Evolutionary conservation across 495 filamentous ascomycete species (phyloP), one percentile per base, ranked within the genome.

Genomic region (Cercophora scortea): DNA sequence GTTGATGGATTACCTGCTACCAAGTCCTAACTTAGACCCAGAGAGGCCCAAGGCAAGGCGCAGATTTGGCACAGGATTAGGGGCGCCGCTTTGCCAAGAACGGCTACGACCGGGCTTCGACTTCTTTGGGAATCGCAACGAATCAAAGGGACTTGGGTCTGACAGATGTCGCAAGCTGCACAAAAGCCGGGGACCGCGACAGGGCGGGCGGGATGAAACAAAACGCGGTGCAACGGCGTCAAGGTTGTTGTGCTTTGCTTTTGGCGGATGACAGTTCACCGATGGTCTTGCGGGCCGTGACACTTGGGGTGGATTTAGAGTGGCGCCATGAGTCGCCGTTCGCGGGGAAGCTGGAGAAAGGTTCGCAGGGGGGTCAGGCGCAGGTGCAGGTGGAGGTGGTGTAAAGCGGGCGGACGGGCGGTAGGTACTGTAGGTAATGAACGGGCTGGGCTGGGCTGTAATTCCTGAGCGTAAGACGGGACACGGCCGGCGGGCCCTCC

Each of bases 231-330:
- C 41, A 42, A 15, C 41, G 12, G n/a, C 8, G 16, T 15, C 41
- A 13, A 17, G 19, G 17, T 12, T 8, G 18, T 18, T 33, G 6
- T 8, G 43, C 25, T 15, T 44, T 15, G 17, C 11, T 45, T 17
- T 12, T 33, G 43, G 42, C 17, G 42, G 17, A 12, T 45, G 43
- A 32, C 17, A 45, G 43, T 33, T 32, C 43, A 18, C n/a, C 39
- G 40, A 50, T 42, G 40, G 49, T 51, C 49, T 51, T 41, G 49
- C 36, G 49, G 25, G 49, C 25, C 9, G 49, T 48, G 40, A 41
- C 40, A 43, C 49, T 17, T 36, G 42, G 17, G 13, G 35, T 32
- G n/a, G n/a, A 5, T 48, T 12, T 48, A 48, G 5, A 25, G 43
- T 45, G 42, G 48, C 48, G 48, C 48, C 48, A 50, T 50, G 33